These are phyloP conservation scores for Psilocybe cubensis DNA, from an alignment of 768 basidiomycete genomes.

Conservation along the genomic window DNA sequence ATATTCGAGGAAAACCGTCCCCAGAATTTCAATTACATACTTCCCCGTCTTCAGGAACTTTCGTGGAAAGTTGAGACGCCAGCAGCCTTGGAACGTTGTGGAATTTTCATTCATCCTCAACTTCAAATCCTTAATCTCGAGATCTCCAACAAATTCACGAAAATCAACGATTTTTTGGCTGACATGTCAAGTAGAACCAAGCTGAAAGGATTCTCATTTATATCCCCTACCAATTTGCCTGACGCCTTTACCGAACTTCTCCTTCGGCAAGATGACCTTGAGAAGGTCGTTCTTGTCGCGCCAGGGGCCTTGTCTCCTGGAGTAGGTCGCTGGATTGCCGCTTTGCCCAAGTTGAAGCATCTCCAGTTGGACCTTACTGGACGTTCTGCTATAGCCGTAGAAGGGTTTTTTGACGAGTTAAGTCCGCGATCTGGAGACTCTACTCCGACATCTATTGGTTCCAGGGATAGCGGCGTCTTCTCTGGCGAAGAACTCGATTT, in stretches of 20 bases:
- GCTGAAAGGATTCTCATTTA: conserved; percentile 71
- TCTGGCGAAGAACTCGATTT: conserved; percentile 81
- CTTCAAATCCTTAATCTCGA: conserved; percentile 66
- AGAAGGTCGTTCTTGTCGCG: conserved; percentile 67
- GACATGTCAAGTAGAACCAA: conserved; percentile 66
- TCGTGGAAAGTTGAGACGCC: conserved; percentile 74
- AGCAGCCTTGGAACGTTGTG: conserved; percentile 65
- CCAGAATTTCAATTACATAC: conserved; percentile 49
- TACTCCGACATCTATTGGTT: conserved; percentile 68
- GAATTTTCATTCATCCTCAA: conserved; percentile 67
- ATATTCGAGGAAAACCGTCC: conserved; percentile 69
- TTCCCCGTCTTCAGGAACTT: conserved; percentile 71
- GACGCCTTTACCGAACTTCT: conserved; percentile 73
- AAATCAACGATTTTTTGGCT: conserved; percentile 63
- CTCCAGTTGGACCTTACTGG: conserved; percentile 76
- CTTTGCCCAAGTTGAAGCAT: conserved; percentile 60
- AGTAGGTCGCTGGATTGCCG: conserved; percentile 76
- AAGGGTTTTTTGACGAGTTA: conserved; percentile 80
- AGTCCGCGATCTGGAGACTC: conserved; percentile 65
- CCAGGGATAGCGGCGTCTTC: conserved; percentile 79
- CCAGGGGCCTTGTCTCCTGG: conserved; percentile 74
- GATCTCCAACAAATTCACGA: conserved; percentile 56
- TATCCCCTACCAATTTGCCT: conserved; percentile 69
- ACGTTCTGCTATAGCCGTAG: conserved; percentile 68
- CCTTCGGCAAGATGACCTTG: conserved; percentile 57